A percentile compares a stretch with the other conserved stretches of the same genome.
Evolutionary conservation across 208 protist species (phyloP).

Genomic region (Polymyxa betae): DNA sequence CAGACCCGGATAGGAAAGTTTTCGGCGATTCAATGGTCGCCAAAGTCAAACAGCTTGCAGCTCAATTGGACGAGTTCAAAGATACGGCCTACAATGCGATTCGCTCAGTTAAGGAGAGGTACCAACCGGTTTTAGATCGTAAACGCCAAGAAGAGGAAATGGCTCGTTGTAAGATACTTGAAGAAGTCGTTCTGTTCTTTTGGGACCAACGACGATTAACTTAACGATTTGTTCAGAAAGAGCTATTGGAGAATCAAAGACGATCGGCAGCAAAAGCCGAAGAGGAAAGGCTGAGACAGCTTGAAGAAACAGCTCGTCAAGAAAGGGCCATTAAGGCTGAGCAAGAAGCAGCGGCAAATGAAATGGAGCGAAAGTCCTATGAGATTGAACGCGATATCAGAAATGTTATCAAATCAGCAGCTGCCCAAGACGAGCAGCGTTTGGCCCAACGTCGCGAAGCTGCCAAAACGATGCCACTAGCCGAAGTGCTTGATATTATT

Average conservation of each 20-base stretch:
- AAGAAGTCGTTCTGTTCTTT: constrained; percentile 12
- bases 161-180: neutral
- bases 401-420: neutral
- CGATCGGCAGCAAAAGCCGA: neutral
- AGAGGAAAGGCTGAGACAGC: neutral
- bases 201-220: neutral
- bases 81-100: neutral
- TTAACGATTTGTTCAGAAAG: neutral
- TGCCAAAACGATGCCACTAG: neutral
- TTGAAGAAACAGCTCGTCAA: neutral
- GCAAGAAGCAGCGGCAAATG: neutral
- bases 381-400: constrained; percentile 12
- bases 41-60: neutral
- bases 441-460: neutral
- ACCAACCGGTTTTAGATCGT: neutral
- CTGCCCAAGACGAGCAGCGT: neutral
- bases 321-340: neutral
- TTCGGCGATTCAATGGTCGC: neutral
- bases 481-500: constrained; percentile 28
- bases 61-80: neutral
- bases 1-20: constrained; percentile 14
- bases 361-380: neutral
- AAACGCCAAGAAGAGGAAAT: neutral
- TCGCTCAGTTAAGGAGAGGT: neutral
- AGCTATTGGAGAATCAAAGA: neutral